Percentiles rank a stretch among this genome's conserved stretches.
phyloP scores from a whole-genome alignment of 2,329 filamentous ascomycete genomes.

The Sclerotinia trifoliorum region DNA sequence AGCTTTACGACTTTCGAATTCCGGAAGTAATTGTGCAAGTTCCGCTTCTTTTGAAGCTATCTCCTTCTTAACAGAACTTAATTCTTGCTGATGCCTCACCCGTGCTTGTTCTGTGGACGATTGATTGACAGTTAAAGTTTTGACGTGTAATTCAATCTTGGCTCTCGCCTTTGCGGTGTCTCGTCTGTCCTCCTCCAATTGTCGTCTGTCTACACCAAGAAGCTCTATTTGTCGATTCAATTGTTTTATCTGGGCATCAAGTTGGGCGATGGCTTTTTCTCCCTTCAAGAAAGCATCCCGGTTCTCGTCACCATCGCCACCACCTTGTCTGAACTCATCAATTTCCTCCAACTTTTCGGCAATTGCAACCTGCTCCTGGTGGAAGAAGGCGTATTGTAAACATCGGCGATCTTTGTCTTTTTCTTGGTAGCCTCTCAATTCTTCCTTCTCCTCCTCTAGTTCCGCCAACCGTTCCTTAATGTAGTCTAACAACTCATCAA shows the following conservation, averaged over 20 bases:
- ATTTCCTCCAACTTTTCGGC: conserved; percentile 76
- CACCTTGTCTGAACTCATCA: conserved; percentile 76
- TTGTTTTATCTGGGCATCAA: conserved; percentile 77
- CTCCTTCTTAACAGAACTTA: conserved; percentile 68
- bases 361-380: conserved; percentile 81
- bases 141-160: conserved; percentile 81
- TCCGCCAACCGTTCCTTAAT: conserved; percentile 88
- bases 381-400: conserved; percentile 91
- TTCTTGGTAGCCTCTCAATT: conserved; percentile 88
- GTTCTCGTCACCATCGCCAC: conserved; percentile 80
- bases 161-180: conserved; percentile 77
- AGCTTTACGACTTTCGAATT: conserved; percentile 70
- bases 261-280: conserved; percentile 72
- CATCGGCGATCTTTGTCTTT: conserved; percentile 90
- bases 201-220: conserved; percentile 76
- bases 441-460: conserved; percentile 95
- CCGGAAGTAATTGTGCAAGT: conserved; percentile 70
- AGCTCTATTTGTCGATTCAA: conserved; percentile 82
- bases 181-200: conserved; percentile 85
- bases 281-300: conserved; percentile 72
- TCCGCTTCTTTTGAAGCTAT: conserved; percentile 77
- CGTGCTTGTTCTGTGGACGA: conserved; percentile 72
- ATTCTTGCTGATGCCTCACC: conserved; percentile 66
- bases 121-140: conserved; percentile 79
- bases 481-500: conserved; percentile 86